Percentiles rank a stretch among this genome's conserved stretches.
Conservation (phyloP, 129 eudicot genomes). For the Flaveria linearis region DNA sequence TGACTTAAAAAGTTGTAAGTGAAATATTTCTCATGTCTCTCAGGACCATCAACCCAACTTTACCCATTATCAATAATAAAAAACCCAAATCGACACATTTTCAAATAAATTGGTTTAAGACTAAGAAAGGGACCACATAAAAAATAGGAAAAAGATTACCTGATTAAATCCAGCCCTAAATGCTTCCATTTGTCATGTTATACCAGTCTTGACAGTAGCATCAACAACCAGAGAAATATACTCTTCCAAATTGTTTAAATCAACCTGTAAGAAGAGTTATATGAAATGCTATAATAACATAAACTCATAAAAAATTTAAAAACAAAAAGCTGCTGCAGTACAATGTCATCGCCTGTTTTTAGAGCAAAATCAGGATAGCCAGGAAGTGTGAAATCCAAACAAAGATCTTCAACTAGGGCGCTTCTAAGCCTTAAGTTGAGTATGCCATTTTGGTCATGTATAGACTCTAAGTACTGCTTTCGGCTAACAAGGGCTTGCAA, state of each 20-base stretch:
- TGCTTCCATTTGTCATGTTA: conserved; percentile 69
- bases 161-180: conserved; percentile 77
- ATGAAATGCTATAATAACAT: conserved; percentile 26
- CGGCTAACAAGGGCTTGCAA: conserved; percentile 79
- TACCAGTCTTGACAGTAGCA: conserved; percentile 72
- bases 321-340: conserved; percentile 37
- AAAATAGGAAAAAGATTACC: conserved; percentile 17
- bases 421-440: conserved; percentile 64
- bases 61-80: conserved; percentile 3
- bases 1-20: neutral
- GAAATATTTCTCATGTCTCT: neutral
- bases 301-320: conserved; percentile 25
- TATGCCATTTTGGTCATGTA: conserved; percentile 40
- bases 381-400: conserved; percentile 93
- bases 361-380: conserved; percentile 85
- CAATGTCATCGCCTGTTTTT: conserved; percentile 72
- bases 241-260: conserved; percentile 75
- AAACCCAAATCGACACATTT: no score
- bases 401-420: conserved; percentile 72
- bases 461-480: conserved; percentile 69
- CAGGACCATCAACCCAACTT: neutral
- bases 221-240: conserved; percentile 65
- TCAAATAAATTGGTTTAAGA: neutral
- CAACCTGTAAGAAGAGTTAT: conserved; percentile 52
- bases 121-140: neutral